Conservation (phyloP, 805 yeast genomes). For the Starmerella kuoi region DNA sequence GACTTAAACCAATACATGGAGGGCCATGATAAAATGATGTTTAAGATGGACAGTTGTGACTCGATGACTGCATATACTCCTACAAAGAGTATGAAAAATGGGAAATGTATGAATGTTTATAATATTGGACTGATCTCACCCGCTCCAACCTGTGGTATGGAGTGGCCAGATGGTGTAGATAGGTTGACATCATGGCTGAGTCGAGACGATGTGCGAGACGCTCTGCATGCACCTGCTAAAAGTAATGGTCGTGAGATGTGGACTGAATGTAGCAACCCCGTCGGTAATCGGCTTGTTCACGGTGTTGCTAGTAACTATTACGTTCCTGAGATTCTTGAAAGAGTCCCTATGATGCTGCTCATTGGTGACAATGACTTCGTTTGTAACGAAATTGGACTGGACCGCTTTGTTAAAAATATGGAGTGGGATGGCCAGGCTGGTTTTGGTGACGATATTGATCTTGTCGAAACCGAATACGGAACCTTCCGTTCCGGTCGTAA, state of each 20-base stretch:
- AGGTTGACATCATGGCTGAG: constrained; percentile 41
- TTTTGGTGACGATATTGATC: constrained; percentile 16
- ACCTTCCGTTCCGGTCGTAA: constrained; percentile 40
- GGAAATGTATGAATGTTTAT: constrained; percentile 64
- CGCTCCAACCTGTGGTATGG: constrained; percentile 79
- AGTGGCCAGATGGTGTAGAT: constrained; percentile 69
- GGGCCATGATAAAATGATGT: background rate
- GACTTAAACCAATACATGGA: constrained; percentile 19
- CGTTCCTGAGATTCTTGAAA: constrained; percentile 51
- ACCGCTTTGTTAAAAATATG: constrained; percentile 48
- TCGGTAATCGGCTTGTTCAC: constrained; percentile 42
- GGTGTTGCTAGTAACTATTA: constrained; percentile 44
- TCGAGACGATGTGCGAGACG: constrained; percentile 35
- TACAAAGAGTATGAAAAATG: constrained; percentile 20
- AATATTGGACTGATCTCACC: constrained; percentile 60
- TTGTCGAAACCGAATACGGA: constrained; percentile 4
- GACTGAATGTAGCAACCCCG: constrained; percentile 66
- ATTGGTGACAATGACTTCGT: constrained; percentile 83
- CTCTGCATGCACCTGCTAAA: constrained; percentile 37
- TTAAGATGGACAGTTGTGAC: background rate
- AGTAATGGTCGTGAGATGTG: constrained; percentile 32
- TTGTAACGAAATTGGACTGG: constrained; percentile 72
- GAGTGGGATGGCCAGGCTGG: constrained; percentile 45
- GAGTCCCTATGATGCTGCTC: constrained; percentile 55
- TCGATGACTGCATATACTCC: constrained; percentile 2